Conservation (phyloP, 352 stramenopile genomes). For the Plasmopara muralis region DNA sequence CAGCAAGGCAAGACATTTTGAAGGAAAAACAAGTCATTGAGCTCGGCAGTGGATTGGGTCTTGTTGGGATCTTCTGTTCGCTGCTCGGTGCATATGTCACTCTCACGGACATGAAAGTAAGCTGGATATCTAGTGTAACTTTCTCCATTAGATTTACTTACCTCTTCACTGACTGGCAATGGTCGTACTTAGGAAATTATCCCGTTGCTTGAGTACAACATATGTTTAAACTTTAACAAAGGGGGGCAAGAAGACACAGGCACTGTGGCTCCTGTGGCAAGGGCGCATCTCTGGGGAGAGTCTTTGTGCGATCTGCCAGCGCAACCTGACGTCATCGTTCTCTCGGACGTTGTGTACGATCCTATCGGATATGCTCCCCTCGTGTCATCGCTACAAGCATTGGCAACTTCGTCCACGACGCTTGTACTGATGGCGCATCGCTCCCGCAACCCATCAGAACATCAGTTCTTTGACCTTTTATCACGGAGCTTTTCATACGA, state of each 20-base stretch:
- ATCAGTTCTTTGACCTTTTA: constrained; percentile 72
- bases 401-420: constrained; percentile 32
- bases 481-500: constrained; percentile 36
- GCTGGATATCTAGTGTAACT: constrained; percentile 14
- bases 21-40: constrained; percentile 50
- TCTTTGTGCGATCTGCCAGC: constrained; percentile 26
- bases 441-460: constrained; percentile 73
- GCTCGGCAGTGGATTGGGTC: constrained; percentile 62
- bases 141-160: constrained; percentile 8
- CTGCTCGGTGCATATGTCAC: constrained; percentile 54
- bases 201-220: constrained; percentile 71
- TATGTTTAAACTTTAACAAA: constrained; percentile 49
- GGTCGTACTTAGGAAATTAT: constrained; percentile 43
- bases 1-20: constrained; percentile 31
- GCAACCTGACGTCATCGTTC: constrained; percentile 54
- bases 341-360: constrained; percentile 81
- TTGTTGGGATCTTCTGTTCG: constrained; percentile 71
- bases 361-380: constrained; percentile 63
- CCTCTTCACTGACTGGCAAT: constrained; percentile 13
- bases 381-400: constrained; percentile 42
- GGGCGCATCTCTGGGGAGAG: constrained; percentile 54
- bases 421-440: constrained; percentile 70
- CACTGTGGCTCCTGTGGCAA: constrained; percentile 17
- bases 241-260: constrained; percentile 9
- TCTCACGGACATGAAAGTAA: constrained; percentile 64